phyloP scores from a whole-genome alignment of 768 basidiomycete species.

The Antrodiella citrinella region DNA sequence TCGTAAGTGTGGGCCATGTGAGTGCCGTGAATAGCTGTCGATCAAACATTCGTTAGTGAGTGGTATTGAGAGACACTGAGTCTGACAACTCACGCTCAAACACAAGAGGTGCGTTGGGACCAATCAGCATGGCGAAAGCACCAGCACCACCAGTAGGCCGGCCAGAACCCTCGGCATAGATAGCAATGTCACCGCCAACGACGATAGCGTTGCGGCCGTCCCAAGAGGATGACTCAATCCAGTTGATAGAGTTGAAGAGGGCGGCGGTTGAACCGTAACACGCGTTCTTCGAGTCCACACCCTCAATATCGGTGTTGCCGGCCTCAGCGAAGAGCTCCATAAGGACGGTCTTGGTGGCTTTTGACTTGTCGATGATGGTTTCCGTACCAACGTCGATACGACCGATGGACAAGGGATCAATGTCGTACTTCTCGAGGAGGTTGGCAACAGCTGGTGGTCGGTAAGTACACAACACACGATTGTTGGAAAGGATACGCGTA shows the following conservation, averaged over 20 bases:
- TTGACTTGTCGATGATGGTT: conserved; percentile 99
- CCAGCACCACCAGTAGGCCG: conserved; percentile 97
- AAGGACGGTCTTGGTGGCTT: conserved; percentile 94
- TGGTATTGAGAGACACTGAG: conserved; percentile 1
- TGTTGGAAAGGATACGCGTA: conserved; percentile 28
- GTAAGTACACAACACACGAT: not conserved
- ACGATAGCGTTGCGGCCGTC: conserved; percentile 97
- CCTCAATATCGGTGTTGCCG: conserved; percentile 96
- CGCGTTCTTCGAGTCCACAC: conserved; percentile 98
- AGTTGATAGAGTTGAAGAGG: conserved; percentile 97
- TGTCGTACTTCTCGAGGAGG: conserved; percentile 87
- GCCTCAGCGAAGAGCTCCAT: conserved; percentile 95
- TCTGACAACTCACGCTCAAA: conserved; percentile 73
- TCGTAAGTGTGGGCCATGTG: conserved; percentile 98
- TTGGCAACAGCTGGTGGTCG: conserved; percentile 64
- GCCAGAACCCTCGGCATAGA: conserved; percentile 93
- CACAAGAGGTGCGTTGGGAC: conserved; percentile 90
- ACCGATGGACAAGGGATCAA: conserved; percentile 94
- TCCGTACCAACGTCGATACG: conserved; percentile 98
- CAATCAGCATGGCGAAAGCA: conserved; percentile 90
- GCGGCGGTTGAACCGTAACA: conserved; percentile 99
- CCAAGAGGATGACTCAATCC: conserved; percentile 95
- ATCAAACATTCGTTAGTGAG: conserved; percentile 9
- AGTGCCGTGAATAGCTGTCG: conserved; percentile 89
- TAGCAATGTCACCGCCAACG: conserved; percentile 93